phyloP scores from a whole-genome alignment of 805 yeast genomes.

The Myxozyma neglecta region DNA sequence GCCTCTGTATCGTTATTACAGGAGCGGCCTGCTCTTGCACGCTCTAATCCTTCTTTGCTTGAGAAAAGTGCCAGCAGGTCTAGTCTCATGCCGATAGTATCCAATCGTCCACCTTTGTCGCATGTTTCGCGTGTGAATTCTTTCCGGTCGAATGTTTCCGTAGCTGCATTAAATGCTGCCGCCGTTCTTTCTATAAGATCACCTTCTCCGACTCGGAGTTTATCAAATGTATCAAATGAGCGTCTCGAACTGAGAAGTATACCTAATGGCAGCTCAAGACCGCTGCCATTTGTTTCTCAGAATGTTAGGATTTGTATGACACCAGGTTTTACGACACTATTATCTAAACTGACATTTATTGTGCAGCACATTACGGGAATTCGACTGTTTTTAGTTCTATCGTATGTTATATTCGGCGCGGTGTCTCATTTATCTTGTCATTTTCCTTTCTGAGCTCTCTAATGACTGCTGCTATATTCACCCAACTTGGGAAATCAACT shows the following conservation, averaged over 20 bases:
- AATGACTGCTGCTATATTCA: conserved; percentile 15
- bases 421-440: conserved; percentile 16
- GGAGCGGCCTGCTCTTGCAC: conserved; percentile 1
- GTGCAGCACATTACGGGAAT: conserved; percentile 11
- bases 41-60: background rate
- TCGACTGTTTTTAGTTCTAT: background rate
- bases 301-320: conserved; percentile 4
- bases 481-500: background rate
- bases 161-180: conserved; percentile 3
- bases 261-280: background rate
- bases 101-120: conserved; percentile 2
- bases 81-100: background rate
- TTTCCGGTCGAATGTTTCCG: conserved; percentile 4
- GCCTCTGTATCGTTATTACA: background rate
- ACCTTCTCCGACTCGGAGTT: background rate
- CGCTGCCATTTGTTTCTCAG: background rate
- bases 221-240: background rate
- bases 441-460: conserved; percentile 22
- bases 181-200: background rate
- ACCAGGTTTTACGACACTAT: background rate
- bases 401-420: conserved; percentile 16
- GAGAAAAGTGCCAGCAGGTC: conserved; percentile 4
- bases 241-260: conserved; percentile 4
- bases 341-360: background rate
- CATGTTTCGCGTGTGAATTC: conserved; percentile 10